Percentiles rank a stretch among this genome's conserved stretches.
phyloP scores from a whole-genome alignment of 108 stramenopile genomes.

The Nannochloropsis granulata region DNA sequence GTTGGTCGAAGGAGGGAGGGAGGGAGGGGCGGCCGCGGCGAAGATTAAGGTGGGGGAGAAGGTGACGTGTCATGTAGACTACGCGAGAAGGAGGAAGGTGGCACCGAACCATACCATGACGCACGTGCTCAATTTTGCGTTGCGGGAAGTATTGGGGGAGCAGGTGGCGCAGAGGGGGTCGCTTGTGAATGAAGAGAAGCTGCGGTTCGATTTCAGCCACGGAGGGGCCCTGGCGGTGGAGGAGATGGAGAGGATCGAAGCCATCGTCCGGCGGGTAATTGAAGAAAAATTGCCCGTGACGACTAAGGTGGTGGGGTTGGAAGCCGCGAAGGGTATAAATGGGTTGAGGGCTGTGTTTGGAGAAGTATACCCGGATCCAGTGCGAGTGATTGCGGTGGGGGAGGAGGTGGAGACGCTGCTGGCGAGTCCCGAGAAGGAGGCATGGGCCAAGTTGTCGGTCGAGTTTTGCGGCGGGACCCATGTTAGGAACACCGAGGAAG shows the following conservation, averaged over 20 bases:
- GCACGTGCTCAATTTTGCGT: conserved; percentile 90
- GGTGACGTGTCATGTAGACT: conserved; percentile 69
- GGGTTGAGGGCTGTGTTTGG: conserved; percentile 96
- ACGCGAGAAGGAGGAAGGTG: conserved; percentile 69
- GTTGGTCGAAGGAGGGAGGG: conserved; percentile 20
- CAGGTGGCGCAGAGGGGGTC: conserved; percentile 79
- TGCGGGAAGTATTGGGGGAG: conserved; percentile 66
- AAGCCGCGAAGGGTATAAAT: conserved; percentile 63
- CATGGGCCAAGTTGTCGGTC: conserved; percentile 73
- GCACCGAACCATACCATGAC: conserved; percentile 99
- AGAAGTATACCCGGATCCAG: conserved; percentile 97
- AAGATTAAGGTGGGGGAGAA: conserved; percentile 59
- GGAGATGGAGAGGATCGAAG: conserved; percentile 44
- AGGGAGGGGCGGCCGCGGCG: conserved; percentile 41
- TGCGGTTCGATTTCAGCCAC: conserved; percentile 47
- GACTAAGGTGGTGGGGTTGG: conserved; percentile 17
- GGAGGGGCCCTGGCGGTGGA: conserved; percentile 3
- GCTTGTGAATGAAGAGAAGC: conserved; percentile 75
- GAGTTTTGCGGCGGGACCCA: conserved; percentile 99
- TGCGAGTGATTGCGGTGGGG: conserved; percentile 87
- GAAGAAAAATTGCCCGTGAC: conserved; percentile 1
- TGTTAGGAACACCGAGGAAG: conserved; percentile 79
- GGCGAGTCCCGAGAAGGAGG: conserved; percentile 60
- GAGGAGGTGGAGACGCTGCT: conserved; percentile 51
- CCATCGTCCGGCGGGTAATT: conserved; percentile 8